Base-by-base conservation (phyloP, 2,329 filamentous ascomycete species). In the Botryotinia narcissicola region DNA sequence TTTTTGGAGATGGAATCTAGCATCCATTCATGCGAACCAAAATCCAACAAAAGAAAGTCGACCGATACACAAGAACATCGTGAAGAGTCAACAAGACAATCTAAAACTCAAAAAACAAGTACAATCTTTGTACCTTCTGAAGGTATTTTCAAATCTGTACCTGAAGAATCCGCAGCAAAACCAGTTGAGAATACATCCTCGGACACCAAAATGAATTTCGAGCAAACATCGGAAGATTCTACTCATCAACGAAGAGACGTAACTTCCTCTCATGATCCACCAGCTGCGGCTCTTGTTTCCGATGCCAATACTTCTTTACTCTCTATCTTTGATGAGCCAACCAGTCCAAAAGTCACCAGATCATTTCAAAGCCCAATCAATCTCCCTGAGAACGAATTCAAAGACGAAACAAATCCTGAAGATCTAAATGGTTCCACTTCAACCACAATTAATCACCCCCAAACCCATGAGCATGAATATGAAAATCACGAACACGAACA, bases 1-100 rank as follows among this genome's bases (percentile, higher is more conserved):
- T 95, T 93, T 81, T 85, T 95, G 80, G 89, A 93, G 79, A 87
- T 92, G 72, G 92, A 95, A 81, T 94, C 91, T 80, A 86, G 89
- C 68, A 87, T 94, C 76, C 86, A 87, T 64, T 89, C 87, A 81
- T 93, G 92, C 83, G 84, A 87, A 1, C 91, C 90, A 79, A 87
- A 77, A 75, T 70, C 64, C 44, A 75, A 73, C 51, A 70, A 75
- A 54, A 51, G 62, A 62, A 66, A 63, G 40, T 66, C 66, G 10
- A 69, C 48, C 35, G 66, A 69, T 32, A 22, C 40, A 63, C 57
- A 61, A 16, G 62, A 71, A 42, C 29, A 29, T 46, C 9, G 48
- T 32, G 61, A 73, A 64, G 42, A 62, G 42, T 46, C 71, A 60
- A 60, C 75, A 59, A 29, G 60, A 57, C 48, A 73, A 46, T 20